A percentile compares a stretch with the other conserved stretches of the same genome.
Conservation (phyloP, 371 early-diverging fungal species). For the Mucor circinelloides region DNA sequence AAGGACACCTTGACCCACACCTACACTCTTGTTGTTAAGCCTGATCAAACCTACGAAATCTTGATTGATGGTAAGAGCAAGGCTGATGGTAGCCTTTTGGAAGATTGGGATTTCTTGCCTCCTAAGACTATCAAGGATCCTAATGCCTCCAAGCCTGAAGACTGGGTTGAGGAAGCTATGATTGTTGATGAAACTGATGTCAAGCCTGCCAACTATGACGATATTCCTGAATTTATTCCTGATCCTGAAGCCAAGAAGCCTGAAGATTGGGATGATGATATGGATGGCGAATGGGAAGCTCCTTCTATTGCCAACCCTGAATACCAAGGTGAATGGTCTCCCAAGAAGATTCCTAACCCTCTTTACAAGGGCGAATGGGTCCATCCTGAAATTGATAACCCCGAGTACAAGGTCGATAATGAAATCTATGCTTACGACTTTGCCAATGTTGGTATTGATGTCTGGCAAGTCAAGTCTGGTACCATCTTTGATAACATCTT, state of each 20-base stretch:
- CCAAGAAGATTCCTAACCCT: conserved; percentile 92
- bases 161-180: conserved; percentile 92
- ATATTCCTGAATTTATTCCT: conserved; percentile 77
- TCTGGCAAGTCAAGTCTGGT: conserved; percentile 96
- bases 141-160: conserved; percentile 87
- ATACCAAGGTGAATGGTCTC: conserved; percentile 81
- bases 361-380: conserved; percentile 95
- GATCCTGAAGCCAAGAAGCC: conserved; percentile 91
- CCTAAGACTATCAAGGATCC: conserved; percentile 95
- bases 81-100: conserved; percentile 74
- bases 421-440: conserved; percentile 82
- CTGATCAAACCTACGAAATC: conserved; percentile 88
- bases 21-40: conserved; percentile 90
- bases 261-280: conserved; percentile 91
- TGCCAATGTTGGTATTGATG: conserved; percentile 88
- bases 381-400: conserved; percentile 90
- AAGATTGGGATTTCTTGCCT: conserved; percentile 86
- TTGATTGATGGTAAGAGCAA: conserved; percentile 77
- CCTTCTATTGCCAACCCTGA: conserved; percentile 89
- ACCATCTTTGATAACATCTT: conserved; percentile 94
- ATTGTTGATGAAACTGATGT: conserved; percentile 85
- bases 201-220: conserved; percentile 90
- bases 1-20: conserved; percentile 79
- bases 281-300: conserved; percentile 89
- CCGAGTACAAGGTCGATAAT: conserved; percentile 86